Evolutionary conservation across 2,329 filamentous ascomycete species (phyloP).

Genomic region (Zelopaecilomyces penicillatus): DNA sequence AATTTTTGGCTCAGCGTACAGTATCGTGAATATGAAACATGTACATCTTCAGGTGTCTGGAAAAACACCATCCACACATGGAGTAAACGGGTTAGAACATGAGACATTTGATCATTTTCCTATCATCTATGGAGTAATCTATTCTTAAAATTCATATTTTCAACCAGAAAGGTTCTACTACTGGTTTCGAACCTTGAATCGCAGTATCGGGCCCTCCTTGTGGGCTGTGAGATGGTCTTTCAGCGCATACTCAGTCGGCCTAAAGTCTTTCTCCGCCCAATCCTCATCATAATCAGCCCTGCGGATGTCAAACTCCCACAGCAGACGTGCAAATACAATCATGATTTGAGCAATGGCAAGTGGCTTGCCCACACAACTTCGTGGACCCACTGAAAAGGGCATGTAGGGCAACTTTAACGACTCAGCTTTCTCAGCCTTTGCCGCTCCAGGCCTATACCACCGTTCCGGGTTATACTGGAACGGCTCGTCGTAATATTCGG

Average conservation of each 20-base stretch:
- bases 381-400: slow-evolving; percentile 7
- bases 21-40: too few species aligned
- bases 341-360: slow-evolving; percentile 9
- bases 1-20: too few species aligned
- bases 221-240: slow-evolving; percentile 1
- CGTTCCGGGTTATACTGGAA: slow-evolving; percentile 7
- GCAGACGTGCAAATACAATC: slow-evolving; percentile 6
- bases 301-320: slow-evolving; percentile 8
- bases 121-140: too few species aligned
- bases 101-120: too few species aligned
- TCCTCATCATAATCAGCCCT: slow-evolving; percentile 3
- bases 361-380: slow-evolving; percentile 9
- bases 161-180: too few species aligned
- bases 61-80: too few species aligned
- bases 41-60: too few species aligned
- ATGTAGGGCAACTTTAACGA: slow-evolving; percentile 4
- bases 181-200: too few species aligned
- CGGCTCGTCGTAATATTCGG: slow-evolving; percentile 5
- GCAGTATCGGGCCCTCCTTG: too few species aligned
- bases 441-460: slow-evolving; percentile 5
- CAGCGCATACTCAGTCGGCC: slow-evolving; percentile 5
- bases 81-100: too few species aligned
- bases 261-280: background rate
- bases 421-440: background rate
- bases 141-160: too few species aligned